phyloP scores from a whole-genome alignment of 1,284 basidiomycete genomes.

The Tilletia horrida region DNA sequence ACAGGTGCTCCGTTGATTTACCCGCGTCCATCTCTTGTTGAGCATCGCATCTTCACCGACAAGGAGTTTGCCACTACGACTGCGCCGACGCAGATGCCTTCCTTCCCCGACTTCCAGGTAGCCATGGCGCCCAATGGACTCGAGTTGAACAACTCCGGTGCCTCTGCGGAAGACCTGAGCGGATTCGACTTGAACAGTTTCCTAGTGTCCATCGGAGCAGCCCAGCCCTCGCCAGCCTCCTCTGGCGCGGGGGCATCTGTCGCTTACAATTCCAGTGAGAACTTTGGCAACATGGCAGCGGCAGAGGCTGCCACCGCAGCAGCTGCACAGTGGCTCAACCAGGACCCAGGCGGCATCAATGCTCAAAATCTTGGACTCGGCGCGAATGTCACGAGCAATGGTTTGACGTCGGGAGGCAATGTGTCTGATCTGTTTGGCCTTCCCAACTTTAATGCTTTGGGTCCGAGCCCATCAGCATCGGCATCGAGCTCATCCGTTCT shows the following conservation, averaged over 20 bases:
- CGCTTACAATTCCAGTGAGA: neutral
- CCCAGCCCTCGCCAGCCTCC: neutral
- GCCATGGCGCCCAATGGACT: neutral
- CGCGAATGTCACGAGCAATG: too few relatives aligned
- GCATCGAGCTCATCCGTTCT: neutral
- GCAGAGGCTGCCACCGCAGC: neutral
- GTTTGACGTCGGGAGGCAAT: too few relatives aligned
- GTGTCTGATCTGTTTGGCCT: neutral
- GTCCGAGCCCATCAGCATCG: slow-evolving; percentile 5
- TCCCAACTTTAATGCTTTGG: neutral
- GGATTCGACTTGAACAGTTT: slow-evolving; percentile 4
- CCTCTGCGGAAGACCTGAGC: neutral
- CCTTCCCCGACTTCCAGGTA: neutral
- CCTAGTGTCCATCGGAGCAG: neutral
- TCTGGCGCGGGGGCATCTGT: neutral
- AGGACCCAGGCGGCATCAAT: too few relatives aligned
- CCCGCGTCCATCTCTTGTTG: neutral
- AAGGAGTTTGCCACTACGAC: neutral
- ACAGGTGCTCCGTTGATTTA: neutral
- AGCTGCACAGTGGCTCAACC: slow-evolving; percentile 9
- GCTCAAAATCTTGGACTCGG: too few relatives aligned
- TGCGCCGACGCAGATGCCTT: neutral
- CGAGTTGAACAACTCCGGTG: neutral
- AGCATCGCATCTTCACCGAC: neutral
- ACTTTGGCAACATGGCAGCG: neutral